Evolutionary conservation across 2,329 filamentous ascomycete genomes (phyloP).

Genomic region (Penicillium sp.): DNA sequence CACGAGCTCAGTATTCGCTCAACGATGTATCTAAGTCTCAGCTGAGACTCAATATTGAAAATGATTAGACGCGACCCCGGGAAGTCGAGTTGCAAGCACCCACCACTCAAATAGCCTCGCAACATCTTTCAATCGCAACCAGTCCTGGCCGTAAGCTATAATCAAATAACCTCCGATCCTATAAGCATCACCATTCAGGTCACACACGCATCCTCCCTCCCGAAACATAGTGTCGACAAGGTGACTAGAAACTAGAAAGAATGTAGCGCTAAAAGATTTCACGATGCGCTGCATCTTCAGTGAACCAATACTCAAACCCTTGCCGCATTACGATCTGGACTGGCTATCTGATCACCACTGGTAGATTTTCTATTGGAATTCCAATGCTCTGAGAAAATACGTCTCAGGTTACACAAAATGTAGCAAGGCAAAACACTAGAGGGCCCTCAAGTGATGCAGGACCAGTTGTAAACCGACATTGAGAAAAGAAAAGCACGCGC

Average conservation of each 20-base stretch:
- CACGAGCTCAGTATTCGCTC: neutral
- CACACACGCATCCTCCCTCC: conserved; percentile 16
- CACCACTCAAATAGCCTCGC: neutral
- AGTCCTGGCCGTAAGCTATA: conserved; percentile 7
- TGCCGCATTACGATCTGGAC: neutral
- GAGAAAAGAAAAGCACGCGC: neutral
- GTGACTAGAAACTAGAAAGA: neutral
- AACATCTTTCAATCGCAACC: conserved; percentile 24
- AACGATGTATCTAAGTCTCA: neutral
- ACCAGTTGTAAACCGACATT: neutral
- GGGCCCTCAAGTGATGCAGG: neutral
- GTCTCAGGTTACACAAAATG: neutral
- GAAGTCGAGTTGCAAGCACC: neutral
- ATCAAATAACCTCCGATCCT: conserved; percentile 25
- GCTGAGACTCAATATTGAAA: neutral
- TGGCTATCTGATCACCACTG: neutral
- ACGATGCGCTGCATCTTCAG: neutral
- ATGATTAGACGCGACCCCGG: neutral
- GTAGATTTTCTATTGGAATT: neutral
- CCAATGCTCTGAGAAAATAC: neutral
- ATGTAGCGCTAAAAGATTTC: neutral
- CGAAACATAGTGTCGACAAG: conserved; percentile 17
- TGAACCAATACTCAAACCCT: neutral
- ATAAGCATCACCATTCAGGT: conserved; percentile 18
- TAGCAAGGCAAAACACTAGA: neutral